Conservation (phyloP, 2,329 filamentous ascomycete species). For the Penicillium sp. region DNA sequence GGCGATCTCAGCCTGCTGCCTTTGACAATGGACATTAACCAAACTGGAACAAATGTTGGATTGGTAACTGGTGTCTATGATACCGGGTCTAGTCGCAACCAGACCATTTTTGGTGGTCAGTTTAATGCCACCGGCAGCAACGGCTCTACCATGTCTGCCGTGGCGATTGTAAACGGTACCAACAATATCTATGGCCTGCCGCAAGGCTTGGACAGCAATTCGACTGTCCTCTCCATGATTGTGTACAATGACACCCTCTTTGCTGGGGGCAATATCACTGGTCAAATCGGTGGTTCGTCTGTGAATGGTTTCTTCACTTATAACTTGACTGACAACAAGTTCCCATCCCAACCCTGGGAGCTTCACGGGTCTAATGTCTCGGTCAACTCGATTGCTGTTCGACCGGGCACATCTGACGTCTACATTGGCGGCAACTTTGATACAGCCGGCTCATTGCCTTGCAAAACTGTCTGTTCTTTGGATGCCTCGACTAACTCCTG, state of each 20-base stretch:
- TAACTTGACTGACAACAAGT: conserved; percentile 66
- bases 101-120: conserved; percentile 85
- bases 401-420: conserved; percentile 69
- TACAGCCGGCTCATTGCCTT: conserved; percentile 79
- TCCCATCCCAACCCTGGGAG: conserved; percentile 70
- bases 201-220: conserved; percentile 64
- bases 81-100: conserved; percentile 66
- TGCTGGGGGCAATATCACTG: conserved; percentile 78
- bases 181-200: conserved; percentile 69
- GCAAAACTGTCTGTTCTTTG: conserved; percentile 79
- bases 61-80: conserved; percentile 80
- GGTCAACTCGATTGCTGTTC: conserved; percentile 74
- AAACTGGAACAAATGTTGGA: conserved; percentile 23
- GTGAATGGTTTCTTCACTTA: conserved; percentile 79
- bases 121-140: conserved; percentile 72
- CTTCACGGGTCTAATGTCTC: conserved; percentile 69
- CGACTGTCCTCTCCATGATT: conserved; percentile 72
- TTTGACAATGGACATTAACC: conserved; percentile 53
- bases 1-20: conserved; percentile 40
- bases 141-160: conserved; percentile 72
- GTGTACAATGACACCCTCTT: conserved; percentile 69
- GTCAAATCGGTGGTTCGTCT: conserved; percentile 60
- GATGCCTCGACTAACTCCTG: conserved; percentile 71
- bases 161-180: conserved; percentile 79
- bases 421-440: conserved; percentile 85